Evolutionary conservation across 352 stramenopile species (phyloP).

Genomic region (Phytopythium chamaehyphon): DNA sequence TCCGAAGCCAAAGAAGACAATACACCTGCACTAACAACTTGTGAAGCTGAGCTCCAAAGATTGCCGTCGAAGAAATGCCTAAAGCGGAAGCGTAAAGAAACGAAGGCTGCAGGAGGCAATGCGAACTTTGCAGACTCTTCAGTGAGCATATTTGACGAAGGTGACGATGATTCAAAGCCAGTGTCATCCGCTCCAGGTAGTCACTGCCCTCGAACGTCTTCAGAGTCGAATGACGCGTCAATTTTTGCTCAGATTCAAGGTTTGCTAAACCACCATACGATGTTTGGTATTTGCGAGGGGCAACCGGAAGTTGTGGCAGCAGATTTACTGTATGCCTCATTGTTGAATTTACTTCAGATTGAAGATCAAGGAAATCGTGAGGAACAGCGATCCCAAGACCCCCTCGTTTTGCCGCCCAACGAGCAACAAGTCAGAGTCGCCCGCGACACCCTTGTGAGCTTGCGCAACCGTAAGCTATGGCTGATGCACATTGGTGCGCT

Average conservation of each 20-base stretch:
- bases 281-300: neutral
- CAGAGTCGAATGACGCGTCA: too few relatives aligned
- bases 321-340: too few relatives aligned
- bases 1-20: neutral
- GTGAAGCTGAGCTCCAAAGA: neutral
- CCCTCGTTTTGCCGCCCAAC: too few relatives aligned
- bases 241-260: too few relatives aligned
- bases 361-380: slow-evolving; percentile 2
- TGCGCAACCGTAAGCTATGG: slow-evolving; percentile 31
- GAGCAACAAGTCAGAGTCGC: slow-evolving; percentile 2
- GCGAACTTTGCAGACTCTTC: neutral
- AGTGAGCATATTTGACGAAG: neutral
- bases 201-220: too few relatives aligned
- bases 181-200: too few relatives aligned
- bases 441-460: slow-evolving; percentile 17
- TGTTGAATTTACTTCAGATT: too few relatives aligned
- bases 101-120: neutral
- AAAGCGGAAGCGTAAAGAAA: slow-evolving; percentile 35
- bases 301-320: neutral
- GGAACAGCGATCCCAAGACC: slow-evolving; percentile 1
- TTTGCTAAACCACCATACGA: too few relatives aligned
- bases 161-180: neutral
- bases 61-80: slow-evolving; percentile 38
- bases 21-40: neutral
- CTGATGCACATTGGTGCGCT: slow-evolving; percentile 40